Evolutionary conservation across 495 filamentous ascomycete genomes (phyloP), one percentile per base, ranked within the genome.

Genomic region (Lasiosphaeria miniovina): DNA sequence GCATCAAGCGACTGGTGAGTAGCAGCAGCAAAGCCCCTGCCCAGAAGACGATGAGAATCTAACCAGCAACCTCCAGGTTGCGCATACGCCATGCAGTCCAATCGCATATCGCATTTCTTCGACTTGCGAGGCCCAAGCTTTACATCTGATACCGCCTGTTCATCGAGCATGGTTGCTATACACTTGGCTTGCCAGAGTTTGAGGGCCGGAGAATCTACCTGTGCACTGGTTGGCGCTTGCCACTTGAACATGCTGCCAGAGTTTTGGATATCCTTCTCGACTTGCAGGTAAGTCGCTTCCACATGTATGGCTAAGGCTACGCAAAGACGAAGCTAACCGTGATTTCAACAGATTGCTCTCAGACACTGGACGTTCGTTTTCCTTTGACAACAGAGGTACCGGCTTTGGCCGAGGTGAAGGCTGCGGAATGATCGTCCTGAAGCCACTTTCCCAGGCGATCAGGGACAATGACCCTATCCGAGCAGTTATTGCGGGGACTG

Each of bases 81-180:
- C 49, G 77, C 74, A 59, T 77, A 77, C 49, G 70, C 75, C 3
- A 80, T 87, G 57, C 77, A 85, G 41, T 82, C 83, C 31, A 86
- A 86, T 64, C 84, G 91, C n/a, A 79, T 84, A 54, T 80, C 83
- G 1, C 78, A 84, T 52, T 83, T 81, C 62, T 84, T 83, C 60
- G 79, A 84, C 63, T 75, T 83, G 64, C 74, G 80, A 50, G 82
- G 84, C 3, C 76, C 79, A 0, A 77, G 88, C 57, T 88, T 90
- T 67, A 93, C 87, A 34, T 82, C 93, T 24, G 92, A 96, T 68
- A 96, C 92, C 3, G 91, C 91, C 33, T 96, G 92, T 68, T 95
- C 91, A 3, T 91, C 88, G 12, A 91, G 88, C 58, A 67, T 84
- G 61, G 76, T 81, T 41, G 80, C 80, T n/a, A 64, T 83, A 36